Base-by-base conservation (phyloP, 2,329 filamentous ascomycete species). In the Pleomassaria siparia region DNA sequence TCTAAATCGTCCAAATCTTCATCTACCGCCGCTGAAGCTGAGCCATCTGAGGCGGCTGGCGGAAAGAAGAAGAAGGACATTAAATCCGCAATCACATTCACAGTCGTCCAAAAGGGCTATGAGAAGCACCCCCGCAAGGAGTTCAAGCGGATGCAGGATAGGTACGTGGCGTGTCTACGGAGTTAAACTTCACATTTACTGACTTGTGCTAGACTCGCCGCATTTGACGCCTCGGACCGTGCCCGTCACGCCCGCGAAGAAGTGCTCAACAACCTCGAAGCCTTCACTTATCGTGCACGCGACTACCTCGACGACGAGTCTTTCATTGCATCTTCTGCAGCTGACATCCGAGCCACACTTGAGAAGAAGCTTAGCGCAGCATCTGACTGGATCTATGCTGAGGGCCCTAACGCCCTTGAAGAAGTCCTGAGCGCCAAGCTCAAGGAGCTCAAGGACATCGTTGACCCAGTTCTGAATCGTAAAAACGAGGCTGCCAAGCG, bases 341-440 rank as follows among this genome's bases (percentile, higher is more conserved):
- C 83, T 3, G 79, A 81, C 16, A 82, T 91, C 64, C 82, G 89
- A 39, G 69, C 78, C 6, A 72, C 74, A n/a, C 79, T 97, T 11
- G 81, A 87, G 59, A 76, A 83, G 51, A 85, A 85, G 62, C 79
- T 89, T 30, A 80, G 81, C 51, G 81, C 83, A 40, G 81, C 84
- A 18, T 88, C 88, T 59, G 91, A 96, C 10, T 99, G 94, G 92
- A 83, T 99, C 50, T 94, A 96, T 67, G 88, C 83, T 13, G 91
- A 91, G 39, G 90, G 92, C 46, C 80, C 81, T 13, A 85, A 91
- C 40, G 91, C 94, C 4, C 78, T 82, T 28, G 85, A 85, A 48
- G 83, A 88, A 2, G 84, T 86, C 40, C 81, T 99, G 61, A 88
- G 86, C 69, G 79, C 82, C 46, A 89, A 86, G 67, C 81, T 95